These are phyloP conservation scores for Leccinum cinnamomeum DNA, from an alignment of 1,284 basidiomycete species.

Conservation along the genomic window DNA sequence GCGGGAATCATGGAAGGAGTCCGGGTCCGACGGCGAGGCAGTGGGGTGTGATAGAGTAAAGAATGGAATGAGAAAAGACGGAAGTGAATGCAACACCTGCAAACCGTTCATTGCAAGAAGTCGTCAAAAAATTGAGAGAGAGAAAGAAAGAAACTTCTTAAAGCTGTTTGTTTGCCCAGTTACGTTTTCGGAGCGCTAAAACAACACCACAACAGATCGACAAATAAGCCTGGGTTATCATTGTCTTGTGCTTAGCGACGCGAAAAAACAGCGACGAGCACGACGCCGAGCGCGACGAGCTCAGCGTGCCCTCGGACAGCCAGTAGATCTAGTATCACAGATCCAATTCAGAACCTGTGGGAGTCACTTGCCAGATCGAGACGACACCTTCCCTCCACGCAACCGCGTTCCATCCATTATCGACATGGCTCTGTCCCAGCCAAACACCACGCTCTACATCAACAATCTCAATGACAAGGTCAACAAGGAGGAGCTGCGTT, in stretches of 20 bases:
- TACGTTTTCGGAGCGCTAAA: conserved; percentile 30
- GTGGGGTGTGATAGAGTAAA: conserved; percentile 74
- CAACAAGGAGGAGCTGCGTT: conserved; percentile 88
- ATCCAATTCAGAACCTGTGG: conserved; percentile 35
- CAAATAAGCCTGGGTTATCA: conserved; percentile 6
- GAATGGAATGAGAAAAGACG: conserved; percentile 62
- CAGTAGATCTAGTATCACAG: background rate
- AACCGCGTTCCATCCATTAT: background rate
- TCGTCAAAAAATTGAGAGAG: conserved; percentile 27
- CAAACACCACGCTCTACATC: conserved; percentile 89
- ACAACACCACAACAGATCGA: conserved; percentile 26
- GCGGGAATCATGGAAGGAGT: conserved; percentile 65
- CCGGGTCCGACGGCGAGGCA: conserved; percentile 50
- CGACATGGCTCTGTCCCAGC: conserved; percentile 57
- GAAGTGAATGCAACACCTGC: conserved; percentile 46
- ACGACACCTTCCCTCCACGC: background rate
- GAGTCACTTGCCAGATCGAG: conserved; percentile 33
- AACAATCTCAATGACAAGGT: conserved; percentile 94
- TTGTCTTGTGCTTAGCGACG: conserved; percentile 3
- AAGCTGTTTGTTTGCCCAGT: conserved; percentile 32
- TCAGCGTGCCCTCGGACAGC: background rate
- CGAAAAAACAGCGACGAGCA: conserved; percentile 3
- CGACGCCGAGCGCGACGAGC: conserved; percentile 8
- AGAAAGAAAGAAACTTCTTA: conserved; percentile 3
- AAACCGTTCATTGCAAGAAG: conserved; percentile 35